Conservation (phyloP, 2,329 filamentous ascomycete genomes). For the Cordyceps javanica region DNA sequence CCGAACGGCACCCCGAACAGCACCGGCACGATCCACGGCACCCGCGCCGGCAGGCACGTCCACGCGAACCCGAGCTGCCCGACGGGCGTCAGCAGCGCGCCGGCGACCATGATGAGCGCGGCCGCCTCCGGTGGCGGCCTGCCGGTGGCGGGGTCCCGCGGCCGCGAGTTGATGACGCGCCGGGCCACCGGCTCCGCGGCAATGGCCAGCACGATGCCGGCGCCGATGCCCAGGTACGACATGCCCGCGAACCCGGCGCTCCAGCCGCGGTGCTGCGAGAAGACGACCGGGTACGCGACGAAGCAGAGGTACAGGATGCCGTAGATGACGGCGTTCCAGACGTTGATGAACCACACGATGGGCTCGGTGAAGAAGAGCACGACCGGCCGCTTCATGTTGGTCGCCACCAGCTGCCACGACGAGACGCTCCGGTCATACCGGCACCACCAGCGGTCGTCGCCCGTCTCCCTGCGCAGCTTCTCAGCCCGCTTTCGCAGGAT, state of each 20-base stretch:
- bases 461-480: constrained; percentile 58
- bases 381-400: constrained; percentile 73
- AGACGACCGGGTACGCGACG: constrained; percentile 83
- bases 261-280: constrained; percentile 70
- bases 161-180: constrained; percentile 69
- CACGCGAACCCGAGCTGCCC: constrained; percentile 85
- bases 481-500: constrained; percentile 63
- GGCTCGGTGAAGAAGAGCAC: constrained; percentile 74
- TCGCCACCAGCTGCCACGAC: constrained; percentile 61
- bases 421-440: constrained; percentile 68
- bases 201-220: constrained; percentile 57
- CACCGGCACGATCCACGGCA: constrained; percentile 79
- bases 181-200: constrained; percentile 65
- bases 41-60: constrained; percentile 70
- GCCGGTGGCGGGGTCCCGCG: constrained; percentile 68
- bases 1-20: constrained; percentile 76
- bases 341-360: constrained; percentile 65
- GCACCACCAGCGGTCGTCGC: constrained; percentile 69
- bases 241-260: constrained; percentile 65
- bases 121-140: constrained; percentile 72
- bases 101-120: constrained; percentile 73
- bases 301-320: constrained; percentile 86
- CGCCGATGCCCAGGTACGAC: constrained; percentile 65
- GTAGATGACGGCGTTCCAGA: constrained; percentile 62
- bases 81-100: constrained; percentile 64